Base-by-base conservation (phyloP, 441 rosid genomes). In the Dalechampia spathulata region DNA sequence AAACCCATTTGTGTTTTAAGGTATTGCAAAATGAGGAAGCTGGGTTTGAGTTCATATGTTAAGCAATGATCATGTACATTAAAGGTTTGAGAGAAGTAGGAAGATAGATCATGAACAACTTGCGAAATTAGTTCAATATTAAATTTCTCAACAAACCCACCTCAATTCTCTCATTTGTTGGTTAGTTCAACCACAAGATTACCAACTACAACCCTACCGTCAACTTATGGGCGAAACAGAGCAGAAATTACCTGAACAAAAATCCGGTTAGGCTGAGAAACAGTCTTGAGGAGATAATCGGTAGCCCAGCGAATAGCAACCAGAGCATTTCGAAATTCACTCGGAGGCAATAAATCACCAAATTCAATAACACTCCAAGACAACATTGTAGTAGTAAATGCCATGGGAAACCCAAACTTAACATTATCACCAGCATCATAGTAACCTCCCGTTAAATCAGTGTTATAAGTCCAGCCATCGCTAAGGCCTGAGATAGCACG, bases 371-470 rank as follows among this genome's bases (percentile, higher is more conserved):
- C 78, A 53, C 94, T 88, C 96, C 96, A 92, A 0, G 96, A 73
- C 55, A 92, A 72, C 83, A 89, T 72, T 17, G 96, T 86, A 10
- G 92, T 70, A 0, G 91, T 86, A 66, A 92, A 92, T 8, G 97
- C 90, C 96, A 92, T 83, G 1, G 99, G 97, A 26, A 92, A 92
- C 39, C 78, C 78, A 70, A 84, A 92, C 73, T 92, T 89, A 21
- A 92, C 83, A 69, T 92, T 89, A 42, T 92, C 99, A 2, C 96
- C 97, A 20, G 99, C 96, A 51, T 92, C 96, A 63, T 92, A 86
- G 67, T 88, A 92, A 2, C 99, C 97, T 7, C 97, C 97, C 22
- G 84, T 74, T 38, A 92, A 66, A 70, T 88, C 94, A 8, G 76
- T 57, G 58, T 79, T 72, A 58, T 86, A 79, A 8, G 69, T 68